Evolutionary conservation across 1,284 basidiomycete genomes (phyloP).

Genomic region (Exobasidium cylindrosporum): DNA sequence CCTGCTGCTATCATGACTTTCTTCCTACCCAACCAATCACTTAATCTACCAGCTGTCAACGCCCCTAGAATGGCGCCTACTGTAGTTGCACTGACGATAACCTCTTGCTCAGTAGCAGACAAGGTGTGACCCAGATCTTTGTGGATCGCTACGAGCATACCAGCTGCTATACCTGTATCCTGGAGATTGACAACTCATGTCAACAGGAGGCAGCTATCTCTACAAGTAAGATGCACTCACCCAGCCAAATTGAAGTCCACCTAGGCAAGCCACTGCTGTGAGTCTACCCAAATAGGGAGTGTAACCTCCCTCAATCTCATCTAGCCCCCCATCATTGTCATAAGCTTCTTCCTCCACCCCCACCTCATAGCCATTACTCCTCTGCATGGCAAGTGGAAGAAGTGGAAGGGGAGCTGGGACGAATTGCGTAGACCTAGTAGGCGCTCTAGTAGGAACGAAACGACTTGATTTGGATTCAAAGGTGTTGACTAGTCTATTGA

Average conservation of each 20-base stretch:
- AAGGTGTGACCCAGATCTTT: constrained; percentile 40
- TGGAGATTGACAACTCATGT: constrained; percentile 6
- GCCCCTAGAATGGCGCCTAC: constrained; percentile 44
- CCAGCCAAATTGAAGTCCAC: constrained; percentile 36
- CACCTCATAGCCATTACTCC: not conserved
- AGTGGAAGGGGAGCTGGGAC: not conserved
- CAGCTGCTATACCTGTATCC: constrained; percentile 37
- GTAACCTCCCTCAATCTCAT: constrained; percentile 10
- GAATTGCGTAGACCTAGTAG: not conserved
- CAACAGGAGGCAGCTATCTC: no score
- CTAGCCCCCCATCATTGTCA: no score
- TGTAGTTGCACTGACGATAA: constrained; percentile 44
- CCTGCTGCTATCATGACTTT: constrained; percentile 36
- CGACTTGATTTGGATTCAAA: not conserved
- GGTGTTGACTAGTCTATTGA: not conserved
- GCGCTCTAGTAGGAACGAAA: no score
- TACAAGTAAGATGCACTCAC: no score
- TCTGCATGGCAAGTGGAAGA: not conserved
- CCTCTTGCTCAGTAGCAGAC: constrained; percentile 39
- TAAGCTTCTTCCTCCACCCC: not conserved
- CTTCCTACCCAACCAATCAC: constrained; percentile 34
- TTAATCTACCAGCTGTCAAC: constrained; percentile 30
- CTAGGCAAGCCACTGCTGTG: constrained; percentile 31
- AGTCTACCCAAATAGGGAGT: constrained; percentile 32
- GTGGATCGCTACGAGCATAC: constrained; percentile 44